phyloP scores from a whole-genome alignment of 2,329 filamentous ascomycete species.

The Akanthomyces muscarius region DNA sequence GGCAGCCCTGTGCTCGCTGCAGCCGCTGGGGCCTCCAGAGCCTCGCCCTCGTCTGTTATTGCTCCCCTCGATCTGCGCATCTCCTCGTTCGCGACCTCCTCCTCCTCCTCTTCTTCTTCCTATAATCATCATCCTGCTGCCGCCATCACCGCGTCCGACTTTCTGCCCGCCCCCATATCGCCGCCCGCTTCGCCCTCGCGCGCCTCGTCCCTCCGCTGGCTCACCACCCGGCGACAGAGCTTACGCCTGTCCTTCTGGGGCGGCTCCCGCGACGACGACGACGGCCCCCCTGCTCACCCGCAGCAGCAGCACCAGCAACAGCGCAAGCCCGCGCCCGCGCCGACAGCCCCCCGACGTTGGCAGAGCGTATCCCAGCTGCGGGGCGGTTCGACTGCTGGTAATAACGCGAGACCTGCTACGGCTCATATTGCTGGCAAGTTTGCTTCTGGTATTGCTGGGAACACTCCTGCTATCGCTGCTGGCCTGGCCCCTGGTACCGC shows the following conservation, averaged over 20 bases:
- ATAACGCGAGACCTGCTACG: background rate
- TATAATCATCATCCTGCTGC: background rate
- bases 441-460: background rate
- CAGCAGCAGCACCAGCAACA: background rate
- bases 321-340: background rate
- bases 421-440: background rate
- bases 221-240: background rate
- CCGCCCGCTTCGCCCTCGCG: background rate
- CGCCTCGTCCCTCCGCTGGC: background rate
- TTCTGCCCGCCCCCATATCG: background rate
- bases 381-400: background rate
- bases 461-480: background rate
- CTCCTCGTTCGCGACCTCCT: background rate
- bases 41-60: background rate
- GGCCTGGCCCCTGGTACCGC: background rate
- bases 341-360: background rate
- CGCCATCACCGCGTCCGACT: slow-evolving; percentile 1
- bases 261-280: slow-evolving; percentile 2
- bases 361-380: slow-evolving; percentile 3
- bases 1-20: background rate
- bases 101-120: background rate
- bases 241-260: slow-evolving; percentile 8
- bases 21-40: background rate
- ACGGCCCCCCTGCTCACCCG: background rate
- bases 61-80: slow-evolving; percentile 1